Percentiles rank a stretch among this genome's conserved stretches.
Conservation (phyloP, 306 rosid genomes). For the Astragalus membranaceus region DNA sequence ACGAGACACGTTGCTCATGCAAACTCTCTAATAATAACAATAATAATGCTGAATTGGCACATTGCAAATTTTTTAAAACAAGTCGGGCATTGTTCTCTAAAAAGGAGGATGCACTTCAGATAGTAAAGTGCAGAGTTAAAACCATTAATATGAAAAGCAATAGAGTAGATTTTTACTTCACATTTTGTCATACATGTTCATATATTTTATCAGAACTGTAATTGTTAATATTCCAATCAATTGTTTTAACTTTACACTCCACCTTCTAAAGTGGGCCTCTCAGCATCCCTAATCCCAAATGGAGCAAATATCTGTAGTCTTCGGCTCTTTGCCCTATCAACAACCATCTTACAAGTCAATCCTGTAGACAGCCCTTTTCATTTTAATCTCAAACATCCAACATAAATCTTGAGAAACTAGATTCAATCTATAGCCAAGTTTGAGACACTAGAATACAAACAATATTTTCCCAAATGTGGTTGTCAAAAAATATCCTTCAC, state of each 20-base stretch:
- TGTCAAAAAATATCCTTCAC: neutral
- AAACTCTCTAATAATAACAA: neutral
- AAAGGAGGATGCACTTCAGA: neutral
- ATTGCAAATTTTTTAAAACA: neutral
- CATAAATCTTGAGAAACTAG: neutral
- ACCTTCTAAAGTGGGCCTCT: neutral
- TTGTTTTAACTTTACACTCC: neutral
- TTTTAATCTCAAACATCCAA: neutral
- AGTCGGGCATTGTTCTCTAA: neutral
- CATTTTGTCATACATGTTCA: neutral
- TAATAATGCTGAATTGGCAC: neutral
- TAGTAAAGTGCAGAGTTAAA: neutral
- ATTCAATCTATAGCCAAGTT: neutral
- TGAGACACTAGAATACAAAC: neutral
- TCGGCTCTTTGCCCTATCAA: neutral
- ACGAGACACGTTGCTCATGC: constrained; percentile 5
- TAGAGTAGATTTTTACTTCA: neutral
- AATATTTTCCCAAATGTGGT: neutral
- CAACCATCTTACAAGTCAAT: constrained; percentile 4
- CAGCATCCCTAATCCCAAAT: neutral
- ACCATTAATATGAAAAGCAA: neutral
- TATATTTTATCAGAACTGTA: neutral
- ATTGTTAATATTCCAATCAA: neutral
- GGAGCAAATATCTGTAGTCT: neutral
- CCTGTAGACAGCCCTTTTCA: neutral